These are phyloP conservation scores for Cladorrhinum sp. DNA, from an alignment of 2,329 filamentous ascomycete genomes.

Conservation along the genomic window DNA sequence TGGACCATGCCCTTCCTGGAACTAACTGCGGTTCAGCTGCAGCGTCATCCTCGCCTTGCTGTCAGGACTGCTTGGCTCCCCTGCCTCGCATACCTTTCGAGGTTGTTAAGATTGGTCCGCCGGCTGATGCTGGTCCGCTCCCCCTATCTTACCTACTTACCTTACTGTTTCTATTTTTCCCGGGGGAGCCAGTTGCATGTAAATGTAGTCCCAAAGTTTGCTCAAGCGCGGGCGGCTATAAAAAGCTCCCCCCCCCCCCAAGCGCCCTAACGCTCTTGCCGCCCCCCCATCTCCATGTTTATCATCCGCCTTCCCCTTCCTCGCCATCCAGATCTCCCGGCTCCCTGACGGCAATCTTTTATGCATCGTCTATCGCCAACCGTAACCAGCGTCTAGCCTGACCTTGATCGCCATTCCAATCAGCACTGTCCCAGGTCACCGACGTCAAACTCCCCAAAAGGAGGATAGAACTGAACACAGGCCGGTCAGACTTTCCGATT, in stretches of 20 bases:
- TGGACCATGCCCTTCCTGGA: slow-evolving; percentile 12
- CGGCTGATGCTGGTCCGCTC: not conserved
- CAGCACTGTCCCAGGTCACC: slow-evolving; percentile 1
- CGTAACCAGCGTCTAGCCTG: slow-evolving; percentile 11
- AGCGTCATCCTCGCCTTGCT: slow-evolving; percentile 15
- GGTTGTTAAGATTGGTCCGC: not conserved
- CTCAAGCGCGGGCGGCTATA: slow-evolving; percentile 8
- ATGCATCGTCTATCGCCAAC: slow-evolving; percentile 9
- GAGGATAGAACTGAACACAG: not conserved
- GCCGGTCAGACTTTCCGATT: not conserved
- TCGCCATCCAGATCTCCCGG: not conserved
- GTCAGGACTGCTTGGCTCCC: not conserved
- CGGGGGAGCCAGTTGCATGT: slow-evolving; percentile 2
- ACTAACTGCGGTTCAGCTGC: slow-evolving; percentile 15
- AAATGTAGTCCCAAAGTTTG: slow-evolving; percentile 2
- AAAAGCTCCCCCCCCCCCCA: slow-evolving; percentile 5
- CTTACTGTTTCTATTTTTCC: slow-evolving; percentile 3
- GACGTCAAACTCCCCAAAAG: not conserved
- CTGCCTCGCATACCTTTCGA: not conserved
- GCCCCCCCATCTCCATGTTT: not conserved
- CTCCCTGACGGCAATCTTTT: slow-evolving; percentile 6
- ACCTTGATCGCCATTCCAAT: slow-evolving; percentile 16
- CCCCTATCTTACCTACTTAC: not conserved
- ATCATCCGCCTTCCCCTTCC: slow-evolving; percentile 5
- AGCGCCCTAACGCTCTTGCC: slow-evolving; percentile 8